Base-by-base conservation (phyloP, 768 basidiomycete species). In the Galerina sulciceps region DNA sequence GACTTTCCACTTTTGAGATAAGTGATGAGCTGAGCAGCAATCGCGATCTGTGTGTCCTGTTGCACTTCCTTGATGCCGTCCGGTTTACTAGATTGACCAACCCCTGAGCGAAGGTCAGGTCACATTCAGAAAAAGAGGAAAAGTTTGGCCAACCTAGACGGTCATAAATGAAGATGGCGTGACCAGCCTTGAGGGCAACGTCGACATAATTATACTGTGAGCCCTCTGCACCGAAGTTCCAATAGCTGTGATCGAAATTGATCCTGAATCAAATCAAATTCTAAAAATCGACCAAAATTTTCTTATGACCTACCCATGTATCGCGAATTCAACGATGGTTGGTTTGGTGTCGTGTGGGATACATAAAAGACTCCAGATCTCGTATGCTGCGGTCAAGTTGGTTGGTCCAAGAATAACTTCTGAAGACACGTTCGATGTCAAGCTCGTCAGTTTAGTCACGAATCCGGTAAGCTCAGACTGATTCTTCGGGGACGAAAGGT, bases 1-100 rank as follows among this genome's bases (percentile, higher is more conserved):
- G 51, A 26, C 13, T 23, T 45, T 6, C 43, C 58, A 11, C 38
- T 46, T 17, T 55, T 55, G 20, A 66, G 42, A 35, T 61, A 53
- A 47, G 57, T 55, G 10, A 66, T 56, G 9, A 70, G 60, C 13
- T 50, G 18, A 1, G 61, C 63, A 1, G 66, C 60, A 31, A 69
- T 53, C 23, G 62, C 66, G 2, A 69, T 43, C 26, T 70, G 59
- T 9, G 62, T 65, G 13, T 66, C 40, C 15, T 46, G 41, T 31
- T 70, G 69, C 10, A 66, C 69, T 46, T 67, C 63, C 22, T 60
- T 55, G 13, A 69, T 67, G 10, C 66, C 67, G 38, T 67, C 66
- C 2, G 69, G 67, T 50, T 67, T 70, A 15, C 52, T 59, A 1
- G 69, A 70, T 22, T 47, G 40, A 3, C 69, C 67, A 20, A 65